A percentile compares a stretch with the other conserved stretches of the same genome.
Conservation (phyloP, 257 asterid genomes). For the Datura wrightii region DNA sequence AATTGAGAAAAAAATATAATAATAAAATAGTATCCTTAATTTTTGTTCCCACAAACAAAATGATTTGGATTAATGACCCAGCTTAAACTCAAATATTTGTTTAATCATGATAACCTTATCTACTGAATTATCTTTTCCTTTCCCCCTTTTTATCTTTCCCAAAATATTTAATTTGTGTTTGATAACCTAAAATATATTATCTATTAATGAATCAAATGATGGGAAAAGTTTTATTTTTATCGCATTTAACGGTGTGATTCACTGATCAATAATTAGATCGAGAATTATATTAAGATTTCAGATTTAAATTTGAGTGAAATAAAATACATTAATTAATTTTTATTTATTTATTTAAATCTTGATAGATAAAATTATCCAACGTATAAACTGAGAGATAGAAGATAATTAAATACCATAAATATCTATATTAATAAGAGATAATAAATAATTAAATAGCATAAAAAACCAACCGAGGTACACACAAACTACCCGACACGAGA, state of each 20-base stretch:
- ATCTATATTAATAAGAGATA: no score
- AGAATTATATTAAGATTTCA: no score
- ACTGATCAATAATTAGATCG: no score
- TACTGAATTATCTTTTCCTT: background rate
- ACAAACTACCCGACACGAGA: background rate
- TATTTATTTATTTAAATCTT: no score
- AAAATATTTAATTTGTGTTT: background rate
- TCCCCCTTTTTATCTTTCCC: background rate
- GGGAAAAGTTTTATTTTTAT: no score
- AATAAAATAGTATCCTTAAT: background rate
- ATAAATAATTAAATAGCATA: background rate
- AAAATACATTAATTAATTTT: no score
- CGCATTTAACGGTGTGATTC: no score
- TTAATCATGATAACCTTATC: conserved; percentile 9
- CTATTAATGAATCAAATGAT: background rate
- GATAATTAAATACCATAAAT: no score
- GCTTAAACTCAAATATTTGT: background rate
- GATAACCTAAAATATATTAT: background rate
- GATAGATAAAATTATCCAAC: no score
- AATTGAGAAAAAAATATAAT: background rate
- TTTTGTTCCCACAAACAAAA: background rate
- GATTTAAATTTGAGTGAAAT: no score
- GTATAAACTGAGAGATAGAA: no score
- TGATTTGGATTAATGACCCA: background rate
- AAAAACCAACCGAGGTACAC: rapidly evolving